phyloP scores from a whole-genome alignment of 345 rosid genomes.

The Syzygium jambos region DNA sequence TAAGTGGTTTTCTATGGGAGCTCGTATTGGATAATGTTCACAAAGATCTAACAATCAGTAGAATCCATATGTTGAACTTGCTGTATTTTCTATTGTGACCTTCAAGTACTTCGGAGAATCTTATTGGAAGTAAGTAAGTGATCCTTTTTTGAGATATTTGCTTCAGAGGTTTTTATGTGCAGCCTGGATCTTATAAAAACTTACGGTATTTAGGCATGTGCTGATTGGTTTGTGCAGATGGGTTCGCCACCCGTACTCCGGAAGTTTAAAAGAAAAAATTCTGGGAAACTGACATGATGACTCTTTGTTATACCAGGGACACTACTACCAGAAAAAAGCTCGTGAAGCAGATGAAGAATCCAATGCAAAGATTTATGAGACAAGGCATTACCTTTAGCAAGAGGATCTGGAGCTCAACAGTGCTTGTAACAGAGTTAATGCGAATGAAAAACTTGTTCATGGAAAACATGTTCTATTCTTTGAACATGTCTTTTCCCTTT shows the following conservation, averaged over 20 bases:
- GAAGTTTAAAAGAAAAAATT: background rate
- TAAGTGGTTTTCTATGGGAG: background rate
- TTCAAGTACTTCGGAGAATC: background rate
- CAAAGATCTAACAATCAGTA: background rate
- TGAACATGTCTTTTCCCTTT: background rate
- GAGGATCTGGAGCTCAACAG: background rate
- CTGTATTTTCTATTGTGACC: background rate
- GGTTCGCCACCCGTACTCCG: background rate
- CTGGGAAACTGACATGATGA: background rate
- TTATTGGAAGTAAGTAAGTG: background rate
- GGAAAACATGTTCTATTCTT: background rate
- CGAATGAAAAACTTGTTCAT: background rate
- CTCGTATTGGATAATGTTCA: background rate
- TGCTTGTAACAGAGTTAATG: background rate
- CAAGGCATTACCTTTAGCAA: slow-evolving; percentile 17
- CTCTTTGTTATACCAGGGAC: slow-evolving; percentile 35
- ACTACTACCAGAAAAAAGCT: slow-evolving; percentile 32
- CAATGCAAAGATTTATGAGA: slow-evolving; percentile 33
- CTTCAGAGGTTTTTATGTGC: background rate
- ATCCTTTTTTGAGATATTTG: background rate
- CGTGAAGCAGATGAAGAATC: slow-evolving; percentile 52
- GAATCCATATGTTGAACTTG: background rate
- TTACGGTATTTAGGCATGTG: background rate
- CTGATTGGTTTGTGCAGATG: background rate
- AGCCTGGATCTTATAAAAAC: background rate